Conservation (phyloP, 2,329 filamentous ascomycete genomes). For the Fusarium graminum region DNA sequence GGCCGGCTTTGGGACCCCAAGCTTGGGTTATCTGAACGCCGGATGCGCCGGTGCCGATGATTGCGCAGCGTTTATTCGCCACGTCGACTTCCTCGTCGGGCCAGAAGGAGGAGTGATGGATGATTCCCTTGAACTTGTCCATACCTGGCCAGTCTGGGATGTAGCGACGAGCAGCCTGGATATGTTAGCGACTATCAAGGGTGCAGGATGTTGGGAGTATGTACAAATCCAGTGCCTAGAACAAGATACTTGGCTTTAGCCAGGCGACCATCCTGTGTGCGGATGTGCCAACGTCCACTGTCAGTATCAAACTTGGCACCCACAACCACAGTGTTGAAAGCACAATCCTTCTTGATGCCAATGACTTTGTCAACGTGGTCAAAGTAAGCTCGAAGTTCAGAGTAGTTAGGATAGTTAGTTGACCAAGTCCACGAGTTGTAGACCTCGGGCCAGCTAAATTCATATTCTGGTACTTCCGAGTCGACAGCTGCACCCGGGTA, state of each 20-base stretch:
- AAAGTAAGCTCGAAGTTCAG: conserved; percentile 70
- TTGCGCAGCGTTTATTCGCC: conserved; percentile 68
- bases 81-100: conserved; percentile 68
- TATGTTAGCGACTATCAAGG: background rate
- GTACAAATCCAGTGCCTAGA: conserved; percentile 66
- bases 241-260: conserved; percentile 66
- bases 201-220: background rate
- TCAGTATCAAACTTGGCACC: conserved; percentile 64
- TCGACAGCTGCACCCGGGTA: conserved; percentile 69
- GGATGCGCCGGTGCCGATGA: conserved; percentile 74
- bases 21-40: conserved; percentile 75
- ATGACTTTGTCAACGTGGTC: conserved; percentile 69
- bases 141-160: conserved; percentile 72
- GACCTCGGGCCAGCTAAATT: conserved; percentile 65
- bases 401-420: conserved; percentile 63
- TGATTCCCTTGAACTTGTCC: conserved; percentile 69
- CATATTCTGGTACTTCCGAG: conserved; percentile 65
- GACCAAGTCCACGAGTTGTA: conserved; percentile 70
- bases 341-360: conserved; percentile 67
- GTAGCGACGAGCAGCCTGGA: conserved; percentile 64
- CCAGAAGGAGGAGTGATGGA: conserved; percentile 73
- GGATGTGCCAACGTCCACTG: conserved; percentile 63
- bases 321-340: conserved; percentile 68
- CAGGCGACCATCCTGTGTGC: conserved; percentile 63
- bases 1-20: conserved; percentile 64